Conservation (phyloP, 148 eudicot genomes). For the Vaccinium macrocarpon region DNA sequence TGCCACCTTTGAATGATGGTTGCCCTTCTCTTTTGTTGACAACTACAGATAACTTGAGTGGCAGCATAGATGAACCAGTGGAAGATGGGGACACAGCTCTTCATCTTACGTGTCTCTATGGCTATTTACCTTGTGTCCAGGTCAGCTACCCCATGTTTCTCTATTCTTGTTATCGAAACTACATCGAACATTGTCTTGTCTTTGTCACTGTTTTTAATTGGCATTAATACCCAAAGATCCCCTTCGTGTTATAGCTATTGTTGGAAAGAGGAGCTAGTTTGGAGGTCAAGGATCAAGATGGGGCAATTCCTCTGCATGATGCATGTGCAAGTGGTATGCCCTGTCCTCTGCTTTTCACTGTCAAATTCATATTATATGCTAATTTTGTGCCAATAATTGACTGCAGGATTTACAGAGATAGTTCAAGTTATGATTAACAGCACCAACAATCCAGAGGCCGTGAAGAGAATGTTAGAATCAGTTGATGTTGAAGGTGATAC, state of each 20-base stretch:
- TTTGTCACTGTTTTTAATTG: neutral
- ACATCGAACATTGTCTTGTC: neutral
- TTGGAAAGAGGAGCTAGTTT: slow-evolving; percentile 81
- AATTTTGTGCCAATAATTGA: slow-evolving; percentile 10
- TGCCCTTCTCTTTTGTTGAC: slow-evolving; percentile 11
- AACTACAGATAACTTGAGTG: slow-evolving; percentile 62
- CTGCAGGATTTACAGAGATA: slow-evolving; percentile 70
- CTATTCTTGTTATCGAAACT: neutral
- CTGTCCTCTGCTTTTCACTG: slow-evolving; percentile 8
- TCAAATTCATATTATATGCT: neutral
- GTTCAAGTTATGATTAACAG: slow-evolving; percentile 54
- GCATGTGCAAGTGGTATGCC: slow-evolving; percentile 90
- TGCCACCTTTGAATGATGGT: slow-evolving; percentile 7
- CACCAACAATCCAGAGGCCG: slow-evolving; percentile 40
- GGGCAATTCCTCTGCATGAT: slow-evolving; percentile 92
- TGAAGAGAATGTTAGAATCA: slow-evolving; percentile 78
- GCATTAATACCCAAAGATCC: neutral
- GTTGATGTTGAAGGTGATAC: slow-evolving; percentile 94
- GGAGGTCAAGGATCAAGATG: slow-evolving; percentile 90
- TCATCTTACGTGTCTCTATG: slow-evolving; percentile 86
- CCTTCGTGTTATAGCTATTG: slow-evolving; percentile 45
- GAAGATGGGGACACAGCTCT: slow-evolving; percentile 96
- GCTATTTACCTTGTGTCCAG: slow-evolving; percentile 80
- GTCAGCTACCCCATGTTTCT: slow-evolving; percentile 32
- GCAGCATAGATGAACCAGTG: slow-evolving; percentile 67